Percentiles rank a stretch among this genome's conserved stretches.
phyloP scores from a whole-genome alignment of 257 asterid species.

The Asclepias syriaca region DNA sequence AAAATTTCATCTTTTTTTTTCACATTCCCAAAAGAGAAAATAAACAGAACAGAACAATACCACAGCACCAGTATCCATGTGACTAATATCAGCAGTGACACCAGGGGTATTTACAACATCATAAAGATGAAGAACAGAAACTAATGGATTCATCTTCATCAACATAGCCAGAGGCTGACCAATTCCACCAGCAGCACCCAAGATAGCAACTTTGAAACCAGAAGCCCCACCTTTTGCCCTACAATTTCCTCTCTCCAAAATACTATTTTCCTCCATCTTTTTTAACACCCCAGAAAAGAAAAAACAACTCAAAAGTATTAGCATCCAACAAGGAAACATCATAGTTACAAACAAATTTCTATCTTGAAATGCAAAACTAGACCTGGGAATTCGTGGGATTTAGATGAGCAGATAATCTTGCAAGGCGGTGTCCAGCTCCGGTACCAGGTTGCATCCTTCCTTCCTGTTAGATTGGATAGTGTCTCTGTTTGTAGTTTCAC shows the following conservation, averaged over 20 bases:
- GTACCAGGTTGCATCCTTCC: constrained; percentile 26
- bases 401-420: constrained; percentile 84
- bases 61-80: constrained; percentile 97
- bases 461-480: background rate
- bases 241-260: constrained; percentile 55
- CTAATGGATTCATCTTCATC: constrained; percentile 92
- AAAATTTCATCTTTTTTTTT: background rate
- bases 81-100: constrained; percentile 93
- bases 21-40: background rate
- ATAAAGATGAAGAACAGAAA: constrained; percentile 87
- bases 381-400: constrained; percentile 73
- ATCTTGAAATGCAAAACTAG: background rate
- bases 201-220: constrained; percentile 85
- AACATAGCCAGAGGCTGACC: constrained; percentile 91
- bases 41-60: constrained; percentile 27
- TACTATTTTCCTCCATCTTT: constrained; percentile 52
- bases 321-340: background rate
- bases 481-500: background rate
- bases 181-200: constrained; percentile 97
- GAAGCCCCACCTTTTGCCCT: constrained; percentile 96
- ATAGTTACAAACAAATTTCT: background rate
- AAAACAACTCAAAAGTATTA: background rate
- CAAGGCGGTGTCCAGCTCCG: constrained; percentile 64
- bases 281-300: background rate
- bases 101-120: constrained; percentile 96